Conservation (phyloP, 257 asterid species). For the Nicotiana obtusifolia region DNA sequence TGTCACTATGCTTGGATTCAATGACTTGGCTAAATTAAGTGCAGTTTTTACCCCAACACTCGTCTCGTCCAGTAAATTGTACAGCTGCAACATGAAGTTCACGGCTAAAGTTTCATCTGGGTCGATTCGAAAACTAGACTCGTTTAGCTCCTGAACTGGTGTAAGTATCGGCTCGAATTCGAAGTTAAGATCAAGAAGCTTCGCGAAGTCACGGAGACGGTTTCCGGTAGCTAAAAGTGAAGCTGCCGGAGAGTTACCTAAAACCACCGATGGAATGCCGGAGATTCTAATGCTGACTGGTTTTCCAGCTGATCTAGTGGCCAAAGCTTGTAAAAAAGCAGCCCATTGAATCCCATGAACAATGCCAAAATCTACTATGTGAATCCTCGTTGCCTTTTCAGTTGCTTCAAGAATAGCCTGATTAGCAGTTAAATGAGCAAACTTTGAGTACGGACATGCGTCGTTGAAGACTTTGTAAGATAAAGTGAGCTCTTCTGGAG, state of each 20-base stretch:
- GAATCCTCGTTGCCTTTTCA: slow-evolving; percentile 53
- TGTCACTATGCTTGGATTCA: slow-evolving; percentile 75
- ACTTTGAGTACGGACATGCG: slow-evolving; percentile 91
- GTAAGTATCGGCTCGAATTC: slow-evolving; percentile 72
- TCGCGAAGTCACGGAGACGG: slow-evolving; percentile 73
- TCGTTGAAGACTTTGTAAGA: slow-evolving; percentile 77
- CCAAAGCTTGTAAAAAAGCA: slow-evolving; percentile 87
- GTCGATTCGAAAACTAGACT: slow-evolving; percentile 53
- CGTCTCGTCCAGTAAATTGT: slow-evolving; percentile 57
- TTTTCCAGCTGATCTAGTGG: slow-evolving; percentile 82
- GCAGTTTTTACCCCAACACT: slow-evolving; percentile 48
- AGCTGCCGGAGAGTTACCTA: slow-evolving; percentile 55
- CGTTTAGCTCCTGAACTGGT: slow-evolving; percentile 48
- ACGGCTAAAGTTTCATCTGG: slow-evolving; percentile 64
- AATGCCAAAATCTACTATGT: slow-evolving; percentile 88
- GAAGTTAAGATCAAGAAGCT: slow-evolving; percentile 71
- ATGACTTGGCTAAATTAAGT: slow-evolving; percentile 60
- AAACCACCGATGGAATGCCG: slow-evolving; percentile 77
- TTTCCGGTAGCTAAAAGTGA: slow-evolving; percentile 81
- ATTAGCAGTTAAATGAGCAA: slow-evolving; percentile 85
- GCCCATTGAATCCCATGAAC: slow-evolving; percentile 98
- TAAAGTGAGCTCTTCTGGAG: slow-evolving; percentile 65
- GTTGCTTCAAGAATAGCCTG: slow-evolving; percentile 93
- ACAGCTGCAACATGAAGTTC: slow-evolving; percentile 87
- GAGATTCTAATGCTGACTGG: slow-evolving; percentile 68